Evolutionary conservation across 768 basidiomycete species (phyloP), one percentile per base, ranked within the genome.

Genomic region (Pisolithus microcarpus): DNA sequence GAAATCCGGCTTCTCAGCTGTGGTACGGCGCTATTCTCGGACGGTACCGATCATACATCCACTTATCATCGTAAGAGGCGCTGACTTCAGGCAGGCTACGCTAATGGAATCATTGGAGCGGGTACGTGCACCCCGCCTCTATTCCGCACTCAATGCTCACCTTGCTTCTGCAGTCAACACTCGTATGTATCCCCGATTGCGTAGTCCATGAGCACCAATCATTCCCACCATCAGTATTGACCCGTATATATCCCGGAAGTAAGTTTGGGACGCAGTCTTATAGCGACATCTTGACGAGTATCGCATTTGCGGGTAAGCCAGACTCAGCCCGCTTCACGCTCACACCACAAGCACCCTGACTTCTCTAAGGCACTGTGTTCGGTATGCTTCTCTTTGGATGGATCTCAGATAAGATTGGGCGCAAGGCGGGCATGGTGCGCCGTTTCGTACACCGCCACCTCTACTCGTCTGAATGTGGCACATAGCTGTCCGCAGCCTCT

Each of bases 11-110:
- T 15, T 34, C 13, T 34, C 55, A 89, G 87, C 15, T 91, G 89
- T 64, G 89, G 89, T 61, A 92, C 90, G 3, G 89, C 90, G 39
- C 72, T 91, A 42, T 91, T 92, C 70, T 90, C 88, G 24, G 89
- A 92, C 65, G 89, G 88, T 85, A 67, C 19, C 34, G 34, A 7
- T 50, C 11, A 1, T 34, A 8, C 18, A 36, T 50, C 53, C 15
- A 19, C 24, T 49, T 26, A 30, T 30, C 45, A 54, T 34, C 61
- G 7, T 2, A 15, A 24, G 23, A 39, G 50, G 46, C 21, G 39
- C 43, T 46, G 38, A 39, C 48, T 21, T 50, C 18, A 34, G 34
- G 34, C 51, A 89, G 87, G 87, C 26, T 91, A 90, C 63, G 84
- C 87, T 21, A 90, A 90, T 64, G 81, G 79, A 62, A 73, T 88